Evolutionary conservation across 805 yeast species (phyloP), one percentile per base, ranked within the genome.

Genomic region (Zygotorulaspora sp.): DNA sequence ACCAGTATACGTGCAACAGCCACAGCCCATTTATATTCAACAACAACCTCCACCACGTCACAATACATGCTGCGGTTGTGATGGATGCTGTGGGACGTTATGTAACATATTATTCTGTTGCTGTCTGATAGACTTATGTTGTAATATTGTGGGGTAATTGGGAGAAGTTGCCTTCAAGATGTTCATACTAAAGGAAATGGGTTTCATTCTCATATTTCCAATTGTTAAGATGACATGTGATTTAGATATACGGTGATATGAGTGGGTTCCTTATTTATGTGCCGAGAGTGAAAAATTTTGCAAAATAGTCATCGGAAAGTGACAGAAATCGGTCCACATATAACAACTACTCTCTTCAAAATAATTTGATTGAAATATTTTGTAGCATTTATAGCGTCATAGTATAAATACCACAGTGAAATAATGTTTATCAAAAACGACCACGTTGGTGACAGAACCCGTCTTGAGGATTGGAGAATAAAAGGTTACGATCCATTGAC

Each of bases 401-500:
- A n/a, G n/a, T n/a, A n/a, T n/a, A n/a, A n/a, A n/a, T n/a, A n/a
- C n/a, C 27, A 32, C 6, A 10, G 23, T 8, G 23, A 8, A 10
- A 26, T 21, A 43, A 87, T 87, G 96, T 88, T 85, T 74, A 79
- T 85, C 57, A 75, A 81, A 55, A 88, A 88, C 71, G 83, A 81
- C 21, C 74, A 85, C 62, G 72, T 80, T 37, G 97, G 96, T 38
- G 95, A 88, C 66, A 77, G 94, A 61, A 58, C 75, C 44, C 75
- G 90, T 45, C 60, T 80, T 56, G 87, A 81, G 63, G 87, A 81
- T 58, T 78, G 82, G 80, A 72, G 86, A 67, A 79, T 83, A 52
- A 69, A 75, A 29, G 97, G 97, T 27, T 90, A 90, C 74, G 90
- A 88, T 58, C 97, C 97, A 15, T 72, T 90, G 47, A 83, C 94